Evolutionary conservation across 2,329 filamentous ascomycete species (phyloP).

Genomic region (Ascochyta lentis): DNA sequence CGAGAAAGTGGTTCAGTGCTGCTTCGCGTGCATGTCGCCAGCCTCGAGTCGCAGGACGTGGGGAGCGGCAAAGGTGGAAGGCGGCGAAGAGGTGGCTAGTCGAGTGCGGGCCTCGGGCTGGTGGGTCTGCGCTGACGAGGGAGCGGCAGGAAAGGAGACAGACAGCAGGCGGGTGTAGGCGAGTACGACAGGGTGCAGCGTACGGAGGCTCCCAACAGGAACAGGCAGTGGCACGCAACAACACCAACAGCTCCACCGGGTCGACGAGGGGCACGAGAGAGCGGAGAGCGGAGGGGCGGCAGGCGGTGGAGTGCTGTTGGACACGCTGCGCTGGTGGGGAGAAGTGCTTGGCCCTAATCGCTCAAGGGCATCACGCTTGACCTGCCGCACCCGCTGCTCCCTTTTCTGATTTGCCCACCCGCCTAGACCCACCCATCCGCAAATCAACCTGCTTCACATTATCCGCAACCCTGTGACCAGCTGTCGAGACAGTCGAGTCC

Average conservation of each 20-base stretch:
- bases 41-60: constrained; percentile 16
- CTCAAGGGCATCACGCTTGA: constrained; percentile 10
- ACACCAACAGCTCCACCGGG: not conserved
- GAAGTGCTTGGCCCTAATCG: constrained; percentile 2
- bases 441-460: not conserved
- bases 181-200: not conserved
- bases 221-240: not conserved
- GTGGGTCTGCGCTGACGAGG: constrained; percentile 17
- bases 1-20: constrained; percentile 9
- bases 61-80: not conserved
- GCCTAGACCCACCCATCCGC: constrained; percentile 8
- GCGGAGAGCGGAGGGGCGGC: not conserved
- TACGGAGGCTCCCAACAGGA: not conserved
- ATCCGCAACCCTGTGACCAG: not conserved
- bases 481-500: not conserved
- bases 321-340: constrained; percentile 12
- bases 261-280: constrained; percentile 9
- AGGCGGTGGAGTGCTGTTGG: constrained; percentile 10
- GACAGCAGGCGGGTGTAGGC: not conserved
- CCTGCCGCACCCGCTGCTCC: constrained; percentile 11
- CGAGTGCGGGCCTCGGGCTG: constrained; percentile 10
- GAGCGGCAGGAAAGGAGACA: constrained; percentile 14
- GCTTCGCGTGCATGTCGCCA: constrained; percentile 18
- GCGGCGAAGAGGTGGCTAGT: constrained; percentile 13
- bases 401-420: constrained; percentile 6